Percentiles rank a stretch among this genome's conserved stretches.
Evolutionary conservation across 2,329 filamentous ascomycete genomes (phyloP).

Genomic region (Trichoderma semiorbis): DNA sequence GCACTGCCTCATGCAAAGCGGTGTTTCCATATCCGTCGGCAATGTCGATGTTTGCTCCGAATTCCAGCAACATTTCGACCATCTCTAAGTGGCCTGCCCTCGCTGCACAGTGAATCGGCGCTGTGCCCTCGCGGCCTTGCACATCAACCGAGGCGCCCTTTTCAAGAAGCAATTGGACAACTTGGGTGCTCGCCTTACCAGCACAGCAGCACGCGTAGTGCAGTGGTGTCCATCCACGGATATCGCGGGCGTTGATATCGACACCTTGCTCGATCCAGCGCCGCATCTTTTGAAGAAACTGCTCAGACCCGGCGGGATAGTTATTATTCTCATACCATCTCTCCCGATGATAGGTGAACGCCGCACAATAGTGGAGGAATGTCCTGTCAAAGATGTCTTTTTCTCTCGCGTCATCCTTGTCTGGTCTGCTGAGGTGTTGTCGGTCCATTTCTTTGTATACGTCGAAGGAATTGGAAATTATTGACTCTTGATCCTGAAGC

Average conservation of each 20-base stretch:
- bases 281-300: neutral
- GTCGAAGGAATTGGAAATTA: neutral
- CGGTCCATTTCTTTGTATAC: neutral
- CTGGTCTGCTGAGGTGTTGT: neutral
- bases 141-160: neutral
- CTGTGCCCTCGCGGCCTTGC: neutral
- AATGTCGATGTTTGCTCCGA: neutral
- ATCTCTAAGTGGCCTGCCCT: neutral
- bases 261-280: neutral
- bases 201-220: neutral
- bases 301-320: neutral
- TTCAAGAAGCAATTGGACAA: neutral
- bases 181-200: neutral
- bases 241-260: neutral
- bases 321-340: neutral
- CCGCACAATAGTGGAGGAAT: neutral
- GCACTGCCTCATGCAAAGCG: neutral
- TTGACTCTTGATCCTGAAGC: neutral
- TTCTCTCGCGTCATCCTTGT: neutral
- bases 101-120: slow-evolving; percentile 3
- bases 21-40: neutral
- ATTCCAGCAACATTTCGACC: neutral
- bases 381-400: slow-evolving; percentile 1
- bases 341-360: neutral
- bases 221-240: neutral